phyloP scores from a whole-genome alignment of 1,284 basidiomycete species.

The Cerrena zonata region DNA sequence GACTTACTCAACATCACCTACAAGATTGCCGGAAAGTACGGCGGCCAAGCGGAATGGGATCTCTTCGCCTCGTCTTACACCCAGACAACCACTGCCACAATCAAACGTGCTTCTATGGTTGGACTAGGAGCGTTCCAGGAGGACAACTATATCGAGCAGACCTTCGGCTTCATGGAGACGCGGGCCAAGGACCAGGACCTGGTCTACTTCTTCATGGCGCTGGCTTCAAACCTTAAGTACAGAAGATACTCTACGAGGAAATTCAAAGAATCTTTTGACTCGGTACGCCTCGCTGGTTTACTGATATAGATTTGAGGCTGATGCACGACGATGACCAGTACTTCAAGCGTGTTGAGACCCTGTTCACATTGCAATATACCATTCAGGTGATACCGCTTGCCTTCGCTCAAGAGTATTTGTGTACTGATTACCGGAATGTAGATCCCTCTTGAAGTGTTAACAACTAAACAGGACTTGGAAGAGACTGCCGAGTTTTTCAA shows the following conservation, averaged over 20 bases:
- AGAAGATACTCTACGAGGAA: background rate
- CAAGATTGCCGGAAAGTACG: conserved; percentile 29
- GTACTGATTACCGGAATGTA: background rate
- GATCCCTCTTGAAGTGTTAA: background rate
- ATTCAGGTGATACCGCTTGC: conserved; percentile 3
- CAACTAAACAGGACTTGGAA: conserved; percentile 4
- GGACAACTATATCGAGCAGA: conserved; percentile 26
- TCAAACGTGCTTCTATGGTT: conserved; percentile 61
- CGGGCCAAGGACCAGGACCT: conserved; percentile 62
- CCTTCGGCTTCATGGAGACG: conserved; percentile 35
- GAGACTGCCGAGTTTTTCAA: conserved; percentile 4
- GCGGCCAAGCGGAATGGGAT: conserved; percentile 70
- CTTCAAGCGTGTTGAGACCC: background rate
- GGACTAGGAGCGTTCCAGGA: conserved; percentile 10
- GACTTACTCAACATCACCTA: conserved; percentile 63
- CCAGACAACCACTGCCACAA: conserved; percentile 68
- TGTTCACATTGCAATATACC: conserved; percentile 1
- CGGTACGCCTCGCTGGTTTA: background rate
- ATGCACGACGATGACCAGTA: too few species aligned
- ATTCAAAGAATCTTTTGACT: conserved; percentile 4
- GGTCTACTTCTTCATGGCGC: conserved; percentile 46
- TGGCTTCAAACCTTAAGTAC: conserved; percentile 36
- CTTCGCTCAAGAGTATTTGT: too few species aligned
- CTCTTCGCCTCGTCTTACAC: conserved; percentile 65
- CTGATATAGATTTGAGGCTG: background rate